Conservation (phyloP, 495 filamentous ascomycete species). For the Cercophora scortea region DNA sequence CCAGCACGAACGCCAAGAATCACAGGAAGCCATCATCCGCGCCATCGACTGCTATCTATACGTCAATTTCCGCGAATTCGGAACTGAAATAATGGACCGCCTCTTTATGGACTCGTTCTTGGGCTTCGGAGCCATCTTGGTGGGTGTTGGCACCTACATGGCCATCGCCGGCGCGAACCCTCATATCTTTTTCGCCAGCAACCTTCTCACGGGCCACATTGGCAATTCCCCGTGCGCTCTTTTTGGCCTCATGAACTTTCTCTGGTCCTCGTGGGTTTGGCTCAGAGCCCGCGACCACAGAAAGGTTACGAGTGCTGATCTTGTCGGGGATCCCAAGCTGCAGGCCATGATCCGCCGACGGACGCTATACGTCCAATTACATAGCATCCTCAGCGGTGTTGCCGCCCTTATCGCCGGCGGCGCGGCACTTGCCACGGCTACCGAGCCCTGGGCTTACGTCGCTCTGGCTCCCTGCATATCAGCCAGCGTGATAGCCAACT, state of each 20-base stretch:
- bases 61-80: constrained; percentile 34
- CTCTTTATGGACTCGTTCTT: constrained; percentile 40
- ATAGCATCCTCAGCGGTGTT: constrained; percentile 31
- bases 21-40: neutral
- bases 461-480: constrained; percentile 42
- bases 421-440: constrained; percentile 41
- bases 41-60: constrained; percentile 26
- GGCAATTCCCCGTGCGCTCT: constrained; percentile 37
- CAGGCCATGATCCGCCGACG: constrained; percentile 24
- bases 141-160: constrained; percentile 43
- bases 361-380: constrained; percentile 30
- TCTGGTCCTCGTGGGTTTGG: constrained; percentile 36
- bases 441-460: constrained; percentile 43
- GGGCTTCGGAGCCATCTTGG: constrained; percentile 38
- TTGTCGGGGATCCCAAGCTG: constrained; percentile 13
- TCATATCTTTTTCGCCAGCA: constrained; percentile 32
- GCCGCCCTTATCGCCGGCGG: constrained; percentile 42
- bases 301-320: constrained; percentile 8
- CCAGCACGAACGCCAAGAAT: neutral
- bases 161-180: constrained; percentile 41
- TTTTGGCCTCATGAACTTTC: constrained; percentile 36
- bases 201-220: constrained; percentile 43
- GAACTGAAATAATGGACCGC: constrained; percentile 40
- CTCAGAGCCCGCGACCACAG: constrained; percentile 26
- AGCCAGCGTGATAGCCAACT: constrained; percentile 32